These are phyloP conservation scores for Botrytis galanthina DNA, from an alignment of 2,329 filamentous ascomycete species.

Conservation along the genomic window DNA sequence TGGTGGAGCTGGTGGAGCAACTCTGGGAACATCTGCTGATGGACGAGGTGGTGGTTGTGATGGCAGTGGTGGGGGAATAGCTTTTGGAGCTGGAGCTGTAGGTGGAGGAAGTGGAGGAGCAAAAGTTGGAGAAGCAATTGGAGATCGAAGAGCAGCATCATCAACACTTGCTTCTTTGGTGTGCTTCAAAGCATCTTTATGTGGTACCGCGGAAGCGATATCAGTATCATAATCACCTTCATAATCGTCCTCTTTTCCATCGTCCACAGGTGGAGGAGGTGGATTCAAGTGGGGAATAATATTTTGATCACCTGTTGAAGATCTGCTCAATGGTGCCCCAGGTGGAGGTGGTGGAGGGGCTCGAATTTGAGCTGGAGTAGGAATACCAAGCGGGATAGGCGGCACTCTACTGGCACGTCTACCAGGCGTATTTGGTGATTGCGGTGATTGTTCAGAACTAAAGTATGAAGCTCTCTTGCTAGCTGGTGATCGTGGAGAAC, in stretches of 20 bases:
- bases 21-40: conserved; percentile 70
- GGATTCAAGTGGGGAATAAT: conserved; percentile 44
- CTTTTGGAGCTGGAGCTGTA: conserved; percentile 58
- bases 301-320: conserved; percentile 57
- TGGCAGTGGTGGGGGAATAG: conserved; percentile 63
- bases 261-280: conserved; percentile 57
- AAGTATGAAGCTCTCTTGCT: conserved; percentile 40
- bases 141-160: conserved; percentile 54
- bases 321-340: conserved; percentile 53
- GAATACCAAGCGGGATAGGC: conserved; percentile 58
- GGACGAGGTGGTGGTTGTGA: conserved; percentile 53
- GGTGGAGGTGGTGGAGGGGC: conserved; percentile 67
- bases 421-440: conserved; percentile 45
- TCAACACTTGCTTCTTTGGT: conserved; percentile 74
- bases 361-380: conserved; percentile 49
- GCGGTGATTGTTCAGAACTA: conserved; percentile 37
- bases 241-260: conserved; percentile 86
- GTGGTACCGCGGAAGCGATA: conserved; percentile 87
- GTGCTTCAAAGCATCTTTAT: conserved; percentile 91
- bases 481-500: conserved; percentile 46
- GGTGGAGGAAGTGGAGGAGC: conserved; percentile 53
- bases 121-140: conserved; percentile 42
- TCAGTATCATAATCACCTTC: conserved; percentile 98
- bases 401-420: conserved; percentile 58
- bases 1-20: conserved; percentile 57